Evolutionary conservation across 78 protist species (phyloP), one percentile per base, ranked within the genome.

Genomic region (slime mould (Dictyostelium discoideum)): DNA sequence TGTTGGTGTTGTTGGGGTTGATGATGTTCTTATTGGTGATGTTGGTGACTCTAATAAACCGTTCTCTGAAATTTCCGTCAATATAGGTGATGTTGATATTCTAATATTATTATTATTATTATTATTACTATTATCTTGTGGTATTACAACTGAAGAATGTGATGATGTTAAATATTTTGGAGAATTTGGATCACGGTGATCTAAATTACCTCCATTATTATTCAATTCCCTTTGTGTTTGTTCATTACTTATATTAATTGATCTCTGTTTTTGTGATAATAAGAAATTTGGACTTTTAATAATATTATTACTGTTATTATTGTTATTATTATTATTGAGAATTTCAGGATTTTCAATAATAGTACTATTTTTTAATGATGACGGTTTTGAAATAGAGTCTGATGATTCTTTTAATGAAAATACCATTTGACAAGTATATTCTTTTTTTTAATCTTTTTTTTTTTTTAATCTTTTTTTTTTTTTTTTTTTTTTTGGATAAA

Each of bases 371-470:
- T 44, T 79, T 20, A 79, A 79, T 37, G 83, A 40, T 79, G 84
- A 79, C 16, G 84, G 63, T n/a, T 20, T 60, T 32, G 77, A 10
- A 18, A 84, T 54, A 10, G 87, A 84, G 42, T 84, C 87, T 29
- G 87, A 60, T 37, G 87, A 84, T 20, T 84, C 87, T 63, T 39
- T 84, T 84, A 84, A 63, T 26, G 87, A 86, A 84, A 97, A 97
- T 18, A 46, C 54, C 63, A 79, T 79, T 46, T 60, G 40, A 24
- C 10, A 32, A 76, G 83, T 76, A 76, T 76, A 39, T 46, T 46
- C 14, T 46, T 46, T 46, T 46, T 46, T 44, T 44, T 44, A 7
- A n/a, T n/a, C n/a, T 32, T 32, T 32, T 32, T 32, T 32, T 1
- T 32, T 32, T 32, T 24, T 32, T 26, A 16, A n/a, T n/a, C n/a